Base-by-base conservation (phyloP, 2,329 filamentous ascomycete genomes). In the Waltergamsia citrina region DNA sequence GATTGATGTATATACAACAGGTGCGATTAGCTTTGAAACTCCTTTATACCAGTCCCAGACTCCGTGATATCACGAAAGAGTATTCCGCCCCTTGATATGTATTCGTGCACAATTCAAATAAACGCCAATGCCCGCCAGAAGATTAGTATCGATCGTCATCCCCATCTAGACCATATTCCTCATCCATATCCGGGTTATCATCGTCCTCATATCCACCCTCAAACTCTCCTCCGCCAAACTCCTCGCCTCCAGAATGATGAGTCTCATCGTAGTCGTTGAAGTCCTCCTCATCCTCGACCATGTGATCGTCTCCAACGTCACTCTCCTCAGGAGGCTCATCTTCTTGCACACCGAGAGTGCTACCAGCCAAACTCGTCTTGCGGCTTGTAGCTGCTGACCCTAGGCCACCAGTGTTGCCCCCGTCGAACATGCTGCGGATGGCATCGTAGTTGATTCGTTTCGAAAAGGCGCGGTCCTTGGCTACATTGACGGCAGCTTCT, bases 401-500 rank as follows among this genome's bases (percentile, higher is more conserved):
- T 1, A 67, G 62, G 0, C 64, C 66, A 2, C 50, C 54, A 22
- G 52, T 51, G 41, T 62, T 59, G 16, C 57, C 53, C 43, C 59
- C 53, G 44, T 70, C 65, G 40, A 79, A 78, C 17, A 80, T 64
- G 38, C 63, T 69, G 29, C 66, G 61, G 41, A 81, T 71, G 24
- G 69, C 71, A 35, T 74, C 70, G 53, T 85, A 86, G 45, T 86
- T 85, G 50, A 87, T 82, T 49, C 83, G 79, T 55, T 78, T 82
- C 41, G 78, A 84, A 57, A 78, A 81, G 1, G 71, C 72, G 29
- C 80, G 67, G 36, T 75, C 72, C 53, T 81, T 79, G 51, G 84
- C 64, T 43, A 81, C 79, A 36, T 74, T 71, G 40, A 74, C 67
- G 11, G 79, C 79, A 2, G 81, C 81, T 50, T 85, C 81, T 3